phyloP scores from a whole-genome alignment of 176 grass and related monocot species.

The Cenchrus fungigraminus region DNA sequence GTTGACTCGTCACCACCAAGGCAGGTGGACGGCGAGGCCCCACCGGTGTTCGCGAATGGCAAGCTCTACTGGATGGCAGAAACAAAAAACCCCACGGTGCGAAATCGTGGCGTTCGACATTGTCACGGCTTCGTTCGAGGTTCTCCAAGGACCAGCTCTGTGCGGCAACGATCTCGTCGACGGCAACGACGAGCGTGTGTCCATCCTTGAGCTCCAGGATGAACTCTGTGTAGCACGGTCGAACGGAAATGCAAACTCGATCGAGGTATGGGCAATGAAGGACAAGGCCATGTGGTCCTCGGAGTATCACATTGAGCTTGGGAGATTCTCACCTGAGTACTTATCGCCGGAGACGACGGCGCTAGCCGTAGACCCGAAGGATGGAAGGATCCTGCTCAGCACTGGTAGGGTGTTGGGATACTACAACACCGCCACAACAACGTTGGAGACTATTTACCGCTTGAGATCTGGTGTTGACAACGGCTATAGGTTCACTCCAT shows the following conservation, averaged over 20 bases:
- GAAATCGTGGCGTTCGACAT: slow-evolving; percentile 27
- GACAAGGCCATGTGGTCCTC: not conserved
- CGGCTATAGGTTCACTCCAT: not conserved
- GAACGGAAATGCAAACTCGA: not conserved
- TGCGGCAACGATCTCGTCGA: no score
- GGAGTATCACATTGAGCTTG: not conserved
- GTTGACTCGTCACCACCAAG: slow-evolving; percentile 1
- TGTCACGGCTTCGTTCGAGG: not conserved
- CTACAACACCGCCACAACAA: not conserved
- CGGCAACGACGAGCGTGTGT: not conserved
- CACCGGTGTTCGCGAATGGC: not conserved
- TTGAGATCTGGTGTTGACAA: not conserved
- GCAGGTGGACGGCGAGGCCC: not conserved
- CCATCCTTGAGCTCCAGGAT: not conserved
- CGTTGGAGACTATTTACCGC: not conserved
- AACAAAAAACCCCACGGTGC: not conserved
- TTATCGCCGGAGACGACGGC: not conserved
- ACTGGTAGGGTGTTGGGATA: slow-evolving; percentile 17
- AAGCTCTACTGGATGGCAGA: slow-evolving; percentile 28
- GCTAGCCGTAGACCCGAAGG: not conserved
- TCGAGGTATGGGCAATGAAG: slow-evolving; percentile 16
- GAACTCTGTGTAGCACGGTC: not conserved
- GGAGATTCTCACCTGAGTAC: not conserved
- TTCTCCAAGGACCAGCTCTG: not conserved
- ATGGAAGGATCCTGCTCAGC: not conserved